These are phyloP conservation scores for Malus hybrid DNA, from an alignment of 331 rosid genomes.

Conservation along the genomic window DNA sequence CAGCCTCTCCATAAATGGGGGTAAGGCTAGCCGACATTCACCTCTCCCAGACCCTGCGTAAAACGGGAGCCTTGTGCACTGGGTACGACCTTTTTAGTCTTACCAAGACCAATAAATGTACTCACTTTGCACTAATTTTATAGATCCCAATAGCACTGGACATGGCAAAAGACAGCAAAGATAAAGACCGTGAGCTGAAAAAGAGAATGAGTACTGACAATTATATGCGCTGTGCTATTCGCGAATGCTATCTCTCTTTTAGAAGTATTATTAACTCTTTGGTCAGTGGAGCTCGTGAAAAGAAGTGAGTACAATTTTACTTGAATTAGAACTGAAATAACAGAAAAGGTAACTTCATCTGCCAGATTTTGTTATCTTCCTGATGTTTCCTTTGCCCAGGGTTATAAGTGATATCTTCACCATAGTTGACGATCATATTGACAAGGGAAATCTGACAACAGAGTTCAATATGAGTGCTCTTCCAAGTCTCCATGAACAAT, in stretches of 20 bases:
- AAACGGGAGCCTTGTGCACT: too few relatives aligned
- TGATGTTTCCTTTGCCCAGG: conserved; percentile 45
- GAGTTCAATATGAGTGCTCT: conserved; percentile 69
- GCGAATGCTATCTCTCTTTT: conserved; percentile 77
- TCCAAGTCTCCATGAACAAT: conserved; percentile 51
- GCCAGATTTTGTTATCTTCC: conserved; percentile 3
- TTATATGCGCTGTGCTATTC: conserved; percentile 75
- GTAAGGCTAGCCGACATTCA: too few relatives aligned
- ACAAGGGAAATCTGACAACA: conserved; percentile 11
- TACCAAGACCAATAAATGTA: neutral
- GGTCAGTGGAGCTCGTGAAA: conserved; percentile 71
- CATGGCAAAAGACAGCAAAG: conserved; percentile 88
- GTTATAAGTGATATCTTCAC: conserved; percentile 55
- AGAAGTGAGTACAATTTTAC: conserved; percentile 35
- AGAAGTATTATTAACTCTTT: conserved; percentile 53
- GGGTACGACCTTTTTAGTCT: too few relatives aligned
- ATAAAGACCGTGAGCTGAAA: conserved; percentile 62
- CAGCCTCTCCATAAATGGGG: too few relatives aligned
- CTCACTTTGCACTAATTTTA: conserved; percentile 9
- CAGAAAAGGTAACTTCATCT: neutral
- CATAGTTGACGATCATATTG: conserved; percentile 52
- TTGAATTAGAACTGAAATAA: conserved; percentile 10
- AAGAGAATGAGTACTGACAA: conserved; percentile 59
- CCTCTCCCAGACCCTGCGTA: too few relatives aligned
- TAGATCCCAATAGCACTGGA: conserved; percentile 94